These are phyloP conservation scores for Cryptosporidium ryanae DNA, from an alignment of 169 alveolate genomes.

Conservation along the genomic window DNA sequence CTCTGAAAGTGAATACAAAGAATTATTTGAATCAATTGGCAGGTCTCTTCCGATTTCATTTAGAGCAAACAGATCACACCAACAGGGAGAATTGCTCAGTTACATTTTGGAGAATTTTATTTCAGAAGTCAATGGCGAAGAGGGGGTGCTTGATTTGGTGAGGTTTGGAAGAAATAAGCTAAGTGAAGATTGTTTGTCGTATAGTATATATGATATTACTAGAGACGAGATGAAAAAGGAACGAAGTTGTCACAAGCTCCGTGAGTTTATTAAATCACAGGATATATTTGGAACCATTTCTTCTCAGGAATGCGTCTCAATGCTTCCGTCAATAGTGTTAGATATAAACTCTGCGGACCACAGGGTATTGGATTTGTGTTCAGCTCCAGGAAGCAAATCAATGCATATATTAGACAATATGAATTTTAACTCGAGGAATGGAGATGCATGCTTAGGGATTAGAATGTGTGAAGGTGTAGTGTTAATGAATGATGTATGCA, in stretches of 20 bases:
- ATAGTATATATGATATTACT: not conserved
- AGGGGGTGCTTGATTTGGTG: no score
- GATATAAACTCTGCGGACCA: slow-evolving; percentile 86
- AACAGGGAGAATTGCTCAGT: not conserved
- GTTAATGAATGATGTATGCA: slow-evolving; percentile 77
- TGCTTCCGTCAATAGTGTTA: slow-evolving; percentile 95
- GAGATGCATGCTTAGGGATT: slow-evolving; percentile 11
- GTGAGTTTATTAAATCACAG: slow-evolving; percentile 83
- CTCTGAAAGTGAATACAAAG: slow-evolving; percentile 2
- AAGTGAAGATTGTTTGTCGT: not conserved
- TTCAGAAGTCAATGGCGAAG: no score
- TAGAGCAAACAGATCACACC: slow-evolving; percentile 35
- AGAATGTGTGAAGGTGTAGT: slow-evolving; percentile 57
- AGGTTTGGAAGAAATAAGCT: not conserved
- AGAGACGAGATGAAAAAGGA: slow-evolving; percentile 77
- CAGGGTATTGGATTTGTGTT: slow-evolving; percentile 94
- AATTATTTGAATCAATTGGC: slow-evolving; percentile 2
- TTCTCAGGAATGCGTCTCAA: slow-evolving; percentile 95
- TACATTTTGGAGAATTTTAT: no score
- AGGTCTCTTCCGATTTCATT: slow-evolving; percentile 30
- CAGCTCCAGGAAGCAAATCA: slow-evolving; percentile 96
- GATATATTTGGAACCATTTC: slow-evolving; percentile 93
- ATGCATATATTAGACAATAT: slow-evolving; percentile 81
- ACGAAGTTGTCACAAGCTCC: slow-evolving; percentile 76
- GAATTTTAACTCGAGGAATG: slow-evolving; percentile 6